Percentiles rank a stretch among this genome's conserved stretches.
These are phyloP conservation scores for Kwoniella pini DNA, from an alignment of 768 basidiomycete species.

Conservation along the genomic window DNA sequence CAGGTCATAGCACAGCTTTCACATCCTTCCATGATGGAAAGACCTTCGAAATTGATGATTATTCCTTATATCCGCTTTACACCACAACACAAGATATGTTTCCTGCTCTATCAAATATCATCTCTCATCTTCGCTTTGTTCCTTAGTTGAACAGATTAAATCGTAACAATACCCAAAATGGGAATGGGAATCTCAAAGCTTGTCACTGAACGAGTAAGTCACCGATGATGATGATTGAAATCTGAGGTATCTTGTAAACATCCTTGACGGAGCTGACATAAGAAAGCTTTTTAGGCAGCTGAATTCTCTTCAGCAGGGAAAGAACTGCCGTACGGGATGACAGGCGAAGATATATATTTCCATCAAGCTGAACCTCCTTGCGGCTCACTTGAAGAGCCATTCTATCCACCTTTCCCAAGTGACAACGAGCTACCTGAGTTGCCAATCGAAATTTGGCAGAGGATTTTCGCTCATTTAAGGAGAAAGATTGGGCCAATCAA, in stretches of 20 bases:
- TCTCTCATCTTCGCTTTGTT: no score
- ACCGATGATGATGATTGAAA: not conserved
- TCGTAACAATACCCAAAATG: not conserved
- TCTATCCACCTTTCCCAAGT: not conserved
- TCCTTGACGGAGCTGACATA: not conserved
- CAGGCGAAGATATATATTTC: slow-evolving; percentile 1
- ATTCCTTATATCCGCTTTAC: no score
- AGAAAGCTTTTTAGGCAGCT: not conserved
- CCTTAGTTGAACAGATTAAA: no score
- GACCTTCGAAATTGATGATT: no score
- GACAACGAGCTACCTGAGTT: not conserved
- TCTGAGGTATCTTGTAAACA: not conserved
- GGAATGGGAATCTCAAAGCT: not conserved
- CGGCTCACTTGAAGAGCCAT: not conserved
- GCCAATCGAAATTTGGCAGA: slow-evolving; percentile 10
- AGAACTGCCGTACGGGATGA: not conserved
- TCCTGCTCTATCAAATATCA: no score
- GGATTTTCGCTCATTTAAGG: slow-evolving; percentile 2
- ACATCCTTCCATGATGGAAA: no score
- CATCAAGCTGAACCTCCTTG: not conserved
- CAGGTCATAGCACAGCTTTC: no score
- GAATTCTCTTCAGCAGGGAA: not conserved
- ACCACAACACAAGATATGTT: no score
- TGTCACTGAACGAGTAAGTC: not conserved
- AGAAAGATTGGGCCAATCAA: slow-evolving; percentile 3